These are phyloP conservation scores for Talaromyces sp. DNA, from an alignment of 2,329 filamentous ascomycete species.

Conservation along the genomic window DNA sequence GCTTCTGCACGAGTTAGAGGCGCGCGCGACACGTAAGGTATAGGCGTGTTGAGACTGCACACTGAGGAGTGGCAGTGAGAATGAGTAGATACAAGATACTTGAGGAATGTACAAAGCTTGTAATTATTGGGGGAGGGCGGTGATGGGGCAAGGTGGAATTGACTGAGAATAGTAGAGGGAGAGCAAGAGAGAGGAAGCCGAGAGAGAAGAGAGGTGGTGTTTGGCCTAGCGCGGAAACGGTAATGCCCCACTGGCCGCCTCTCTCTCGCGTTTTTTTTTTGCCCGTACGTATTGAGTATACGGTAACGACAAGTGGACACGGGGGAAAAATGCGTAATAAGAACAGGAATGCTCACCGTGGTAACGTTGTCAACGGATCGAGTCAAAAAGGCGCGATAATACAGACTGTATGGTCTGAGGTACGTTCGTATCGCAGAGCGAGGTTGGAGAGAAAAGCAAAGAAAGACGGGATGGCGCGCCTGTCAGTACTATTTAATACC, in stretches of 20 bases:
- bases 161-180: conserved; percentile 24
- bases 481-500: background rate
- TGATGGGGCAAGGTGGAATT: conserved; percentile 16
- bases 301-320: background rate
- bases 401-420: background rate
- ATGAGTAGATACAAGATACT: conserved; percentile 7
- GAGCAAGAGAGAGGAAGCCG: background rate
- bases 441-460: background rate
- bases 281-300: background rate
- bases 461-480: background rate
- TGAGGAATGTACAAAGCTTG: conserved; percentile 9
- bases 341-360: background rate
- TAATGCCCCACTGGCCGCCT: conserved; percentile 29
- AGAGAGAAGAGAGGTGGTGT: conserved; percentile 27
- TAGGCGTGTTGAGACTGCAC: conserved; percentile 4
- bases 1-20: conserved; percentile 3
- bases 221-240: conserved; percentile 38
- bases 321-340: background rate
- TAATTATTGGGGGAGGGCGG: conserved; percentile 7
- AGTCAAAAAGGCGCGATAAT: background rate
- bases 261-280: conserved; percentile 7
- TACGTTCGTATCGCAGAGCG: background rate
- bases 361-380: background rate
- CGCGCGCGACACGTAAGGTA: conserved; percentile 10
- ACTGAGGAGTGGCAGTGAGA: conserved; percentile 2